Base-by-base conservation (phyloP, 768 basidiomycete species). In the Leccinum incarnatum region DNA sequence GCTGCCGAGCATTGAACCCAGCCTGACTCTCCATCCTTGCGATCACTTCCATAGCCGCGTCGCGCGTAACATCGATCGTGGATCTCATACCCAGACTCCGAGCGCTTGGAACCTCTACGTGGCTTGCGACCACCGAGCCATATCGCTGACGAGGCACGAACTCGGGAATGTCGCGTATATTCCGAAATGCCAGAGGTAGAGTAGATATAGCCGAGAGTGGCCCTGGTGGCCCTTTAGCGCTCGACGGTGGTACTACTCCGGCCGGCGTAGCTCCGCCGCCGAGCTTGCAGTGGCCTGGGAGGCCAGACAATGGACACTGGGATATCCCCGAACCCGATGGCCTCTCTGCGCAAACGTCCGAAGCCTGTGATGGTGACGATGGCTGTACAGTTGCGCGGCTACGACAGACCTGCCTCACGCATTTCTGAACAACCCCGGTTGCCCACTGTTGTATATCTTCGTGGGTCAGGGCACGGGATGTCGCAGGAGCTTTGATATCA, bases 381-480 rank as follows among this genome's bases (percentile, higher is more conserved):
- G 65, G 69, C n/a, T 60, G 55, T 23, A 34, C 49, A 0, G 32
- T 25, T n/a, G 48, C 29, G 32, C 30, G 68, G 32, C 42, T 55
- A 23, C 51, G 62, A 29, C 57, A 61, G 48, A 61, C 65, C 34
- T 67, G 64, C 45, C 58, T 53, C 11, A 53, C 61, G 25, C 61
- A 69, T 53, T 67, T 71, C 30, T 67, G 67, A 50, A 71, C 67
- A 9, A 69, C 67, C 5, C 67, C 61, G 2, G 65, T 62, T 21
- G 61, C 68, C 68, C 68, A 69, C 29, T 61, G 65, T 42, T 59
- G 65, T 56, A 69, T 69, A 9, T 69, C 68, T 10, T 69, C 68
- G 27, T 63, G 50, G 5, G 61, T 67, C 49, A 69, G 62, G 14
- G 65, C 30, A 15, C 61, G 55, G 25, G 46, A 54, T 17, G 62